Evolutionary conservation across 371 early-diverging fungal species (phyloP), one percentile per base, ranked within the genome.

Genomic region (Mucor sp.): DNA sequence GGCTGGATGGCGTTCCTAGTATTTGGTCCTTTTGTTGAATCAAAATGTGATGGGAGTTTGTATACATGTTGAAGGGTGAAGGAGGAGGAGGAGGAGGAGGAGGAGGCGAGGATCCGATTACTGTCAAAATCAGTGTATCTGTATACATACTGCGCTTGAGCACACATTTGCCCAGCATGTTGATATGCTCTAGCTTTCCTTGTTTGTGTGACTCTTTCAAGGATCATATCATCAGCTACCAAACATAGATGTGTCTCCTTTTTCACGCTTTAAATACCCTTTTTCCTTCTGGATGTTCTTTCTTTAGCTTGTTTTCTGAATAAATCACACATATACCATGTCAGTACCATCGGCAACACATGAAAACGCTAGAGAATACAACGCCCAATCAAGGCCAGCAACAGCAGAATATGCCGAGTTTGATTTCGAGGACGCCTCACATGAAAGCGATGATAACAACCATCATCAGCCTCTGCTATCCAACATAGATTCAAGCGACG

Each of bases 341-440:
- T 47, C 47, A 47, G 47, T 9, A 47, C 2, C 47, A 47, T 3
- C 21, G 21, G 8, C 21, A 47, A 47, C 21, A 47, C 21, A 47
- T 9, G 47, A 19, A 47, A 47, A 9, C 9, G 8, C 11, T 11
- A 47, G 47, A 8, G 47, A 19, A 47, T 21, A 47, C 47, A 47
- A 3, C 9, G 11, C 47, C 19, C 47, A 47, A 19, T 47, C 25
- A 57, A 33, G 28, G 9, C 8, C 39, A 53, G 15, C 50, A 30
- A 66, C 61, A n/a, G 65, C 59, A 14, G 72, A 77, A 19, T 82
- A 82, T 66, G 68, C 75, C 23, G 69, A 76, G 41, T 69, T 82
- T 47, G 83, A 82, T 41, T 63, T 76, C 33, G 78, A 80, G 37
- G 83, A 82, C 35, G 70, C 77, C 14, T 58, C 69, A 30, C 62